phyloP scores from a whole-genome alignment of 1,139 yeast species.

The Saccharomyces hybrid region DNA sequence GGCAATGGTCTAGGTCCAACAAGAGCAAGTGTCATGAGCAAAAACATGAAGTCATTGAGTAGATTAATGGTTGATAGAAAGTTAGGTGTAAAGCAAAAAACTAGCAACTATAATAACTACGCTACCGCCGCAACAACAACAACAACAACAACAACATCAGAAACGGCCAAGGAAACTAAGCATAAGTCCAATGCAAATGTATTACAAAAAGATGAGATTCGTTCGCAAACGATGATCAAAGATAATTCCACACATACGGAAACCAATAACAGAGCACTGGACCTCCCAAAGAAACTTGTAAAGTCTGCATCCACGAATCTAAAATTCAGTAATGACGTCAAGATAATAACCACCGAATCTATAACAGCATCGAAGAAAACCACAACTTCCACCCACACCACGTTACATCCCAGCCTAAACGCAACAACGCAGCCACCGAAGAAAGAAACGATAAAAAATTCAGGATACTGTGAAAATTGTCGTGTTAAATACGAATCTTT shows the following conservation, averaged over 20 bases:
- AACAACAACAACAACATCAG: slow-evolving; percentile 2
- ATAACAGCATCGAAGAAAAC: slow-evolving; percentile 2
- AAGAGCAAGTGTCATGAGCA: slow-evolving; percentile 30
- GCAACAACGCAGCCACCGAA: slow-evolving; percentile 4
- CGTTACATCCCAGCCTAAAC: background rate
- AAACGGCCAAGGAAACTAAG: background rate
- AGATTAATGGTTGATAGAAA: slow-evolving; percentile 31
- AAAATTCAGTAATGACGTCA: background rate
- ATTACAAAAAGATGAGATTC: too few species aligned
- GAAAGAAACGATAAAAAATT: slow-evolving; percentile 19
- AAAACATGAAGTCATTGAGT: slow-evolving; percentile 26
- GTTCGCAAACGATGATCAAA: too few species aligned
- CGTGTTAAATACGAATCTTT: slow-evolving; percentile 76
- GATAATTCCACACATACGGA: background rate
- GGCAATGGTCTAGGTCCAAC: slow-evolving; percentile 33
- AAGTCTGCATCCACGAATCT: slow-evolving; percentile 1
- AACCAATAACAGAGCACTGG: background rate
- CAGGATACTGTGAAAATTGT: slow-evolving; percentile 93
- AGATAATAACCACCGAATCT: background rate
- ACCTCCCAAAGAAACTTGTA: background rate
- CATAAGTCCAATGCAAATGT: background rate
- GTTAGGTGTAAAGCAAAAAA: slow-evolving; percentile 14
- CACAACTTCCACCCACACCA: background rate
- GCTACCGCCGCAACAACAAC: too few species aligned
- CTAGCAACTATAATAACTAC: background rate